A percentile compares a stretch with the other conserved stretches of the same genome.
Evolutionary conservation across 2,329 filamentous ascomycete genomes (phyloP).

Genomic region (Spiromastix sp.): DNA sequence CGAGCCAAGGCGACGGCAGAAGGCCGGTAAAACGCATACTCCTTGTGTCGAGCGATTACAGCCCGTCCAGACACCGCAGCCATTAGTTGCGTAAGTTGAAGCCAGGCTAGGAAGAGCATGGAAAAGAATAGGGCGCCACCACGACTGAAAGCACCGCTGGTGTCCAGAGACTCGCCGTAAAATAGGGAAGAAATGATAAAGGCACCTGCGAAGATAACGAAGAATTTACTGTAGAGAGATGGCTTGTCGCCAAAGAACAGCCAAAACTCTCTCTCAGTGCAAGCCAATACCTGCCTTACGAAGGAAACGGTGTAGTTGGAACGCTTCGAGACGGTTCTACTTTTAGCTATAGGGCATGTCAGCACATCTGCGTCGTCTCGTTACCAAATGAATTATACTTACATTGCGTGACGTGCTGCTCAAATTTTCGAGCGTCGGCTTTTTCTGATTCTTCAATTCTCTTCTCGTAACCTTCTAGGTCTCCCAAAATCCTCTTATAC

Average conservation of each 20-base stretch:
- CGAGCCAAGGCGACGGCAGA: slow-evolving; percentile 54
- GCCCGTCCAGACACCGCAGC: slow-evolving; percentile 61
- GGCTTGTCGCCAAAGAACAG: slow-evolving; percentile 57
- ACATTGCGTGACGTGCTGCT: slow-evolving; percentile 39
- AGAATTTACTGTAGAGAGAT: slow-evolving; percentile 45
- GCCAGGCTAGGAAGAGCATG: slow-evolving; percentile 56
- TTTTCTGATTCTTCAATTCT: slow-evolving; percentile 41
- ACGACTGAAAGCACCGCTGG: slow-evolving; percentile 52
- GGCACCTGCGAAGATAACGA: slow-evolving; percentile 57
- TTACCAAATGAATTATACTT: no score
- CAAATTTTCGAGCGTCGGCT: slow-evolving; percentile 46
- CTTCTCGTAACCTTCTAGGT: slow-evolving; percentile 45
- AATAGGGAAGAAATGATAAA: slow-evolving; percentile 73
- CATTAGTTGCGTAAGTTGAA: slow-evolving; percentile 70
- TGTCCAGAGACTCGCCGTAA: slow-evolving; percentile 53
- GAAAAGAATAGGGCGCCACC: slow-evolving; percentile 58
- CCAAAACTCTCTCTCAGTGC: slow-evolving; percentile 52
- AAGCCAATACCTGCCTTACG: slow-evolving; percentile 2
- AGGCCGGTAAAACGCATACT: slow-evolving; percentile 61
- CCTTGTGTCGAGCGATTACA: slow-evolving; percentile 57
- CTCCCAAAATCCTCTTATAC: slow-evolving; percentile 49
- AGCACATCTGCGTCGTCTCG: no score
- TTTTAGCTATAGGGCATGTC: slow-evolving; percentile 39
- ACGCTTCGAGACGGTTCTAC: slow-evolving; percentile 19
- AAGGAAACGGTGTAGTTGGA: slow-evolving; percentile 7